Base-by-base conservation (phyloP, 2,329 filamentous ascomycete species). In the Pyrenochaeta sp. region DNA sequence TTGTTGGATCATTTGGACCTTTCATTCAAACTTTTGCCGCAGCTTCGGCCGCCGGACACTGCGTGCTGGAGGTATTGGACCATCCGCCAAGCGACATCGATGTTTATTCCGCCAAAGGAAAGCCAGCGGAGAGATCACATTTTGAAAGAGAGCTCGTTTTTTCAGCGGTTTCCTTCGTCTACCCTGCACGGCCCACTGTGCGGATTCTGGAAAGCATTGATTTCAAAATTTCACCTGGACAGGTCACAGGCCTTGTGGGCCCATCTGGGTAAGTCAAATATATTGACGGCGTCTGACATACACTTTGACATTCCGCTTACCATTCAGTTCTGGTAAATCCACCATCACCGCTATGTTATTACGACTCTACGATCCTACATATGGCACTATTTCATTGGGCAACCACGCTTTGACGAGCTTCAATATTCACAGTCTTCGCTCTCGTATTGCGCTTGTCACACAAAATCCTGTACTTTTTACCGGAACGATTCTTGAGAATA, bases 1-100 rank as follows among this genome's bases (percentile, higher is more conserved):
- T 89, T 30, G 78, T 89, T 20, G 85, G 86, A 27, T 82, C 83
- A 46, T 84, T 88, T 44, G 86, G 85, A 0, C 87, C 87, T 0
- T 81, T 88, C 43, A 74, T 90, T 12, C 85, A 86, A 71, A 81
- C 69, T 63, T 84, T 78, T 66, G 78, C 76, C 69, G 75, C 76
- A 29, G 86, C 86, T 0, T 80, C 84, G 2, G 79, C 84, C 1
- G 79, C 81, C 3, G 79, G 80, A 11, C 74, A 77, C 39, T 73
- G 76, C 29, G 78, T 83, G 17, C 73, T 78, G 17, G 72, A 76
- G 14, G 70, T 83, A 4, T 61, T 82, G 7, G 75, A 82, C 27
- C 72, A 77, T 41, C 73, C 75, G 1, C 52, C 64, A 29, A 62
- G 74, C 33, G 65, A 72, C 18, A 77, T 79, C 33, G 68, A 79